phyloP scores from a whole-genome alignment of 2,329 filamentous ascomycete genomes.

The Penicillium sp. region DNA sequence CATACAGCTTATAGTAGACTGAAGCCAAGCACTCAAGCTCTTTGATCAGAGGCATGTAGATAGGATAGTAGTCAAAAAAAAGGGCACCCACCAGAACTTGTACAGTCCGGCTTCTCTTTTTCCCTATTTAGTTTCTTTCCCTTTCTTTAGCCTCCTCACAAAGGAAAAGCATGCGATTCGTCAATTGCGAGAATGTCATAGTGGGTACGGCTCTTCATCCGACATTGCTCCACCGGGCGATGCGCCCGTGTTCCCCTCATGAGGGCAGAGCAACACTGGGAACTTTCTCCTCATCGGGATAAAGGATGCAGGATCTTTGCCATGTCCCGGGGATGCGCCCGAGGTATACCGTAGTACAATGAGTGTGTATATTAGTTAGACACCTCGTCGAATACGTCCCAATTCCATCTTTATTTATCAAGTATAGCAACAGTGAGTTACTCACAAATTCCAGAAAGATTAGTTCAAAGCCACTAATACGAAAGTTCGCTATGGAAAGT shows the following conservation, averaged over 20 bases:
- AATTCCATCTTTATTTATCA: neutral
- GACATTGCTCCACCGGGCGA: constrained; percentile 3
- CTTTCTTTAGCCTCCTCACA: too few species aligned
- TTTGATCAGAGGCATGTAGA: neutral
- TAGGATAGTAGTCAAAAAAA: neutral
- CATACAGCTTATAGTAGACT: neutral
- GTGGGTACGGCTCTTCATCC: constrained; percentile 1
- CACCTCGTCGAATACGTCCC: neutral
- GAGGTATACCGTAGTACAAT: neutral
- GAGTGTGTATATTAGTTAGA: neutral
- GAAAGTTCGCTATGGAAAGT: constrained; percentile 1
- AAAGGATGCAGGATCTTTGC: neutral
- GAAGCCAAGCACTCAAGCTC: neutral
- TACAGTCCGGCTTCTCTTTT: neutral
- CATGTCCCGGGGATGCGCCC: neutral
- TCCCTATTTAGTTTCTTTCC: neutral
- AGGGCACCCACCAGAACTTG: neutral
- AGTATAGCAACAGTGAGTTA: constrained; percentile 1
- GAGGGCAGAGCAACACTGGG: neutral
- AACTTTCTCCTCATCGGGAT: constrained; percentile 5
- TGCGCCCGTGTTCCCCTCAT: constrained; percentile 1
- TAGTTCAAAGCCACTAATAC: neutral
- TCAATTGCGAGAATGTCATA: neutral
- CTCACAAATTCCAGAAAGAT: neutral
- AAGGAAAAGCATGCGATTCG: neutral